Evolutionary conservation across 768 basidiomycete genomes (phyloP).

Genomic region (Infundibulicybe gibba): DNA sequence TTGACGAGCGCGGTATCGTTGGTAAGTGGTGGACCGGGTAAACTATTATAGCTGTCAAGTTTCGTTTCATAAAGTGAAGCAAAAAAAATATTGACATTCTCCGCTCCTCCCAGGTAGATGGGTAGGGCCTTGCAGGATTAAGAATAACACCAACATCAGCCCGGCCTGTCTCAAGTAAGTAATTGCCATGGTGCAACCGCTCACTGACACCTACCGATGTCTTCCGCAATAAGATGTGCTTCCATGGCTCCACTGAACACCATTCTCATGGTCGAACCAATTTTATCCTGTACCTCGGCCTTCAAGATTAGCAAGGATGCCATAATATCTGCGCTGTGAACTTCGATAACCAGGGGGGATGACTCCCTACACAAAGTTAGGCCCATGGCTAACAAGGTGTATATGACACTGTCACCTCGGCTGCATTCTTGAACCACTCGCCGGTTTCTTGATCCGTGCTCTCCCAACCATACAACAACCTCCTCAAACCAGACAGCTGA

Average conservation of each 20-base stretch:
- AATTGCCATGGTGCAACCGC: background rate
- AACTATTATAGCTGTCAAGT: constrained; percentile 25
- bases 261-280: constrained; percentile 57
- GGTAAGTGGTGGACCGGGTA: constrained; percentile 75
- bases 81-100: constrained; percentile 45
- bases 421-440: constrained; percentile 52
- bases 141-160: constrained; percentile 49
- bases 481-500: constrained; percentile 59
- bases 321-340: constrained; percentile 71
- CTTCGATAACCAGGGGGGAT: constrained; percentile 64
- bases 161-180: constrained; percentile 27
- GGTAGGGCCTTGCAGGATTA: constrained; percentile 61
- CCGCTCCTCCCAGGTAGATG: constrained; percentile 66
- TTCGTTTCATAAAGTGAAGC: constrained; percentile 1
- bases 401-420: constrained; percentile 35
- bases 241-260: constrained; percentile 62
- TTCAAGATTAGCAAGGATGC: constrained; percentile 67
- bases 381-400: constrained; percentile 1
- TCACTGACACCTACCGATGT: constrained; percentile 43
- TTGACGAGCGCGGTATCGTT: constrained; percentile 57
- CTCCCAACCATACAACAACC: constrained; percentile 58
- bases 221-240: constrained; percentile 62
- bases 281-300: constrained; percentile 55
- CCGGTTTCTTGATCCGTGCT: constrained; percentile 42
- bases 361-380: constrained; percentile 39